Base-by-base conservation (phyloP, 768 basidiomycete genomes). In the Exidia glandulosa region DNA sequence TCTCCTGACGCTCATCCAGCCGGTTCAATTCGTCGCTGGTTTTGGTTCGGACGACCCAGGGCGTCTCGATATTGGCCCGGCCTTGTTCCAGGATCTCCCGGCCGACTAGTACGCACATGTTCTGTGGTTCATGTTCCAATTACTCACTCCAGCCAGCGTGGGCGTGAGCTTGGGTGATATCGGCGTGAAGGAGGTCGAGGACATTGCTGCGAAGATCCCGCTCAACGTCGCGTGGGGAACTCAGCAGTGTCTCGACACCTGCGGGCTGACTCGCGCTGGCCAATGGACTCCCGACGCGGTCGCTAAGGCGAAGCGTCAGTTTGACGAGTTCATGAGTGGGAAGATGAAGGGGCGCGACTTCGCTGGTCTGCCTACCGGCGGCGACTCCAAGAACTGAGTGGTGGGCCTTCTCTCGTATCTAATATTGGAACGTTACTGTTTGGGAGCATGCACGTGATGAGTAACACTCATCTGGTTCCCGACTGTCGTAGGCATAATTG, bases 1-100 rank as follows among this genome's bases (percentile, higher is more conserved):
- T 13, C 12, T 9, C 23, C 48, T 50, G 14, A 50, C 48, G 16
- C 16, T 14, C 6, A 25, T 9, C 14, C 61, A 68, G 37, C 68
- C 68, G 13, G 62, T 66, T 41, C 62, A 60, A 32, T 71, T 71
- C 59, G 66, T 69, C 31, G 66, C 68, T 7, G 69, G 64, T 2
- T 65, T 71, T 58, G 69, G 68, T 62, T 54, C 64, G 57, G 69
- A 68, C 54, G 68, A 69, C 57, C 70, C 69, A 27, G 69, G 69
- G 12, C 62, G 62, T 48, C 48, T 63, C 55, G 61, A 62, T 10
- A 61, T 65, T 23, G 70, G 67, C 2, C 48, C 70, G 69, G 64
- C 63, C 67, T 52, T 68, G 69, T 71, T 50, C 48, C 48, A 58
- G 29, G 69, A 63, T 2, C n/a, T 37, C 13, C 48, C 36, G 4